Evolutionary conservation across 495 filamentous ascomycete species (phyloP).

Genomic region (Hypoxylon subgilvum): DNA sequence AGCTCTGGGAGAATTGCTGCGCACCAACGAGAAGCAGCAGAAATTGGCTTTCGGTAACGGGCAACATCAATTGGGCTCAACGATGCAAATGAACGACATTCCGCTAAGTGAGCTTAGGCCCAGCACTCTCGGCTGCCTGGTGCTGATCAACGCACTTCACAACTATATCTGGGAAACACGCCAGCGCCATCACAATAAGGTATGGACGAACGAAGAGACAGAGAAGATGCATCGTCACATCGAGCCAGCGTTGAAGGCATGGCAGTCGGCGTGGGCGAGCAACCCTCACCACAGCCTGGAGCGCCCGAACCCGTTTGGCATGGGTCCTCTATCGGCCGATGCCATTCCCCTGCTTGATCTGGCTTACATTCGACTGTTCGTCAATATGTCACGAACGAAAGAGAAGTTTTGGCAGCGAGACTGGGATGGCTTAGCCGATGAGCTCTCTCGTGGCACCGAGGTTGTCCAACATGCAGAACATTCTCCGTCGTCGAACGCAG

Average conservation of each 20-base stretch:
- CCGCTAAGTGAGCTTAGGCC: constrained; percentile 74
- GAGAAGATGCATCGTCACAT: constrained; percentile 97
- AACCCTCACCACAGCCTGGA: constrained; percentile 87
- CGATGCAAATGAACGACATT: constrained; percentile 52
- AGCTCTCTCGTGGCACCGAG: constrained; percentile 79
- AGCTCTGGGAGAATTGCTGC: constrained; percentile 79
- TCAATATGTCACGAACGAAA: constrained; percentile 88
- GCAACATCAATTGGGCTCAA: constrained; percentile 54
- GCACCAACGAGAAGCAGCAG: constrained; percentile 76
- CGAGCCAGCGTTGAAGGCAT: constrained; percentile 90
- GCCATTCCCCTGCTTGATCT: constrained; percentile 93
- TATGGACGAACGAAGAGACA: constrained; percentile 90
- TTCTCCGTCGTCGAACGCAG: constrained; percentile 61
- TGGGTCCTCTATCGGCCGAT: constrained; percentile 88
- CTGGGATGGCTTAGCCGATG: constrained; percentile 90
- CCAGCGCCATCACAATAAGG: constrained; percentile 84
- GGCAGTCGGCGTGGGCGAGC: constrained; percentile 92
- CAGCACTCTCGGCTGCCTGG: constrained; percentile 91
- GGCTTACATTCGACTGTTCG: constrained; percentile 90
- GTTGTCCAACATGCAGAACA: constrained; percentile 76
- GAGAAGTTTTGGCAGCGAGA: constrained; percentile 95
- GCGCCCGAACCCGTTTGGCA: constrained; percentile 86
- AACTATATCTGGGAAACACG: constrained; percentile 99
- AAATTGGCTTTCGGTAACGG: constrained; percentile 53
- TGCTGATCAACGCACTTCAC: constrained; percentile 93